A percentile compares a stretch with the other conserved stretches of the same genome.
These are phyloP conservation scores for Tulasnella sp. DNA, from an alignment of 768 basidiomycete genomes.

Conservation along the genomic window DNA sequence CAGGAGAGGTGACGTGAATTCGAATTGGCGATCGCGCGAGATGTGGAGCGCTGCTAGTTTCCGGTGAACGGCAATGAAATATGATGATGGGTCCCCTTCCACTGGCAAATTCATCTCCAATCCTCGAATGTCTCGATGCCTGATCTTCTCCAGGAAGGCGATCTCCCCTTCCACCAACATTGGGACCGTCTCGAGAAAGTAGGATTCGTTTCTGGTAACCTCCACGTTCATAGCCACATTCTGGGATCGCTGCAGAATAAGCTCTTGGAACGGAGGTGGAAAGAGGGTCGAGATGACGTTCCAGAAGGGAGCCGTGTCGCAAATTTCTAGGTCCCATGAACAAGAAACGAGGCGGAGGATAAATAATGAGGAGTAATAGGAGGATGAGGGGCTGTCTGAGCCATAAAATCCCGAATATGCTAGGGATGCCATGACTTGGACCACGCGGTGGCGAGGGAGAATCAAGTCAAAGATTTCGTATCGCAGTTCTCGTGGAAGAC, in stretches of 20 bases:
- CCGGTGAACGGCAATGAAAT: background rate
- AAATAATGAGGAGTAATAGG: background rate
- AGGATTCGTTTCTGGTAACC: background rate
- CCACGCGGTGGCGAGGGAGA: background rate
- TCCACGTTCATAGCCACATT: background rate
- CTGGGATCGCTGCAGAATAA: background rate
- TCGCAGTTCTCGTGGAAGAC: background rate
- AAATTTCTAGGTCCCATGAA: background rate
- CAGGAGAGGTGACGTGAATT: background rate
- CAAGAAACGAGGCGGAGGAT: background rate
- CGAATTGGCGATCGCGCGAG: background rate
- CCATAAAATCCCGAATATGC: background rate
- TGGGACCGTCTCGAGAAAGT: background rate
- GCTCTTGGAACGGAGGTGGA: background rate
- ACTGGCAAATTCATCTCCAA: background rate
- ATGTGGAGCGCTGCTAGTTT: background rate
- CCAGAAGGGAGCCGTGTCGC: background rate
- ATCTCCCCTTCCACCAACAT: background rate
- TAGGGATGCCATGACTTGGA: background rate
- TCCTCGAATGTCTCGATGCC: background rate
- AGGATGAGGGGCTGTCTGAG: background rate
- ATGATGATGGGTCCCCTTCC: background rate
- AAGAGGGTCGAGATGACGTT: background rate
- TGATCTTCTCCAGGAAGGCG: background rate
- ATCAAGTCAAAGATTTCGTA: background rate